These are phyloP conservation scores for Colletotrichum melonis DNA, from an alignment of 2,329 filamentous ascomycete genomes.

Conservation along the genomic window DNA sequence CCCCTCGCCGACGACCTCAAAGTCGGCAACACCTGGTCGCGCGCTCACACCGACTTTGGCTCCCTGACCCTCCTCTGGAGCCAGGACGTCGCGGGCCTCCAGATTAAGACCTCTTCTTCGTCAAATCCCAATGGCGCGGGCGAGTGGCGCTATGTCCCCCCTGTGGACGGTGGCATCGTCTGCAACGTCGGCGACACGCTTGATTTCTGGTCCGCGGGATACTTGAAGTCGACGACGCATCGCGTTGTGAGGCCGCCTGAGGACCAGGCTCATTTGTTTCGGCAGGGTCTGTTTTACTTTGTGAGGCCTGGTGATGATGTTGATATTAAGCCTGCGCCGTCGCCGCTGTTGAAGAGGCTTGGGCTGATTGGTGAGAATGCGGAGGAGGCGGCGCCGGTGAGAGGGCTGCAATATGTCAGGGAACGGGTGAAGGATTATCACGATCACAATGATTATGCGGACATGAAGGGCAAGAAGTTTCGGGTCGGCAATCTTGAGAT, in stretches of 20 bases:
- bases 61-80: conserved; percentile 64
- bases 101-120: conserved; percentile 50
- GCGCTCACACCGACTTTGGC: conserved; percentile 62
- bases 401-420: conserved; percentile 52
- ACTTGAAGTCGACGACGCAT: conserved; percentile 48
- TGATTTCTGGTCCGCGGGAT: conserved; percentile 44
- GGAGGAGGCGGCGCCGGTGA: conserved; percentile 44
- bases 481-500: conserved; percentile 52
- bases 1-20: conserved; percentile 51
- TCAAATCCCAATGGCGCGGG: conserved; percentile 37
- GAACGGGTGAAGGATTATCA: conserved; percentile 54
- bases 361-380: conserved; percentile 40
- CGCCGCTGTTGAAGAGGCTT: conserved; percentile 42
- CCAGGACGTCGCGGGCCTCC: conserved; percentile 63
- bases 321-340: conserved; percentile 44
- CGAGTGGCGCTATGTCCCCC: conserved; percentile 57
- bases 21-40: conserved; percentile 41
- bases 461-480: conserved; percentile 52
- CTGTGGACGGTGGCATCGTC: conserved; percentile 56
- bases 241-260: conserved; percentile 47
- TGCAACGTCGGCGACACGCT: conserved; percentile 53
- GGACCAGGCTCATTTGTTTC: conserved; percentile 45
- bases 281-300: conserved; percentile 51
- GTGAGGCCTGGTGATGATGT: conserved; percentile 46
- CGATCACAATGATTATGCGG: conserved; percentile 50